Evolutionary conservation across 345 rosid genomes (phyloP).

Genomic region (Pistacia integerrima): DNA sequence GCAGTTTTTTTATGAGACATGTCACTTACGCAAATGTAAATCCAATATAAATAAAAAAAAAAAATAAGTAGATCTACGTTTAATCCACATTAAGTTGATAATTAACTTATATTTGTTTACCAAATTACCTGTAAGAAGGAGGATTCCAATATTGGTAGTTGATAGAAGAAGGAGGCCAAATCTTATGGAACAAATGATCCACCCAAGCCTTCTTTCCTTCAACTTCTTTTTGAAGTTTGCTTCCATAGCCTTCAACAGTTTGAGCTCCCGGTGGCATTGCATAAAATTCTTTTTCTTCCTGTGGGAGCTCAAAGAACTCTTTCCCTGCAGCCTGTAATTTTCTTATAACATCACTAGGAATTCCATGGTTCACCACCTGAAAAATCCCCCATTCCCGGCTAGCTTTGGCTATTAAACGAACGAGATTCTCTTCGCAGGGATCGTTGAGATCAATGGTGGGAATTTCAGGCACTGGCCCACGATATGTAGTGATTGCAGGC

Average conservation of each 20-base stretch:
- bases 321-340: slow-evolving; percentile 56
- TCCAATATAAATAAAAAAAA: no score
- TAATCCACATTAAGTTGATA: no score
- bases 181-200: slow-evolving; percentile 76
- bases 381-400: slow-evolving; percentile 63
- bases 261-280: slow-evolving; percentile 47
- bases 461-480: slow-evolving; percentile 46
- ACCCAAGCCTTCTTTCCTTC: slow-evolving; percentile 73
- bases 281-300: slow-evolving; percentile 57
- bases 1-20: no score
- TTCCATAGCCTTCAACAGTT: slow-evolving; percentile 71
- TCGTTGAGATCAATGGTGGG: slow-evolving; percentile 49
- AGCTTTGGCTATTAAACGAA: slow-evolving; percentile 32
- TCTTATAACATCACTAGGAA: slow-evolving; percentile 44
- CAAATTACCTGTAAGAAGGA: slow-evolving; percentile 60
- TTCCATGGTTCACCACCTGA: slow-evolving; percentile 66
- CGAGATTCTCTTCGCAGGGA: slow-evolving; percentile 33
- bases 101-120: no score
- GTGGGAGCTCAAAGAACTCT: slow-evolving; percentile 69
- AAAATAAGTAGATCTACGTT: no score
- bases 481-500: slow-evolving; percentile 63
- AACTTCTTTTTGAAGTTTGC: slow-evolving; percentile 47
- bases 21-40: no score
- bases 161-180: slow-evolving; percentile 72
- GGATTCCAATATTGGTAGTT: slow-evolving; percentile 77